phyloP scores from a whole-genome alignment of 2,329 filamentous ascomycete species.

The Dactylellina drechsleri region DNA sequence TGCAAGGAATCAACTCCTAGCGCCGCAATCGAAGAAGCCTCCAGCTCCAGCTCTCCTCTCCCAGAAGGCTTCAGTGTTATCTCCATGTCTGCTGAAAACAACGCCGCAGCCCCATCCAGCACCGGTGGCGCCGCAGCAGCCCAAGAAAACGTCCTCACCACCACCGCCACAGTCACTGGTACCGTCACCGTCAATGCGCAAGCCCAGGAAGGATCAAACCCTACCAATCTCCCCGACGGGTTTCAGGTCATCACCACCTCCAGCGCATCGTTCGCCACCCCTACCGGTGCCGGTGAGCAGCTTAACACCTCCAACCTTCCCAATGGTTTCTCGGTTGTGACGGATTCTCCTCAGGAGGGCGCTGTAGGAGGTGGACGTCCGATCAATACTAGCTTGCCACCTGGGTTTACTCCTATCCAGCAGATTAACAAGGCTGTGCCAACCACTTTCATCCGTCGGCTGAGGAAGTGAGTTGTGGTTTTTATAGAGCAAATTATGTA shows the following conservation, averaged over 20 bases:
- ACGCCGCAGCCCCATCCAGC: background rate
- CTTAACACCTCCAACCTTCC: constrained; percentile 15
- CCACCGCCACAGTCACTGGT: background rate
- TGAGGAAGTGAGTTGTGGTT: no score
- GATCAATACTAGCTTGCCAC: constrained; percentile 12
- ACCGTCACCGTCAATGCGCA: background rate
- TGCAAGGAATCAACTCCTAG: background rate
- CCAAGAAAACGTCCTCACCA: background rate
- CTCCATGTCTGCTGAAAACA: constrained; percentile 5
- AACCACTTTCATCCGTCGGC: no score
- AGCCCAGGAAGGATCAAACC: background rate
- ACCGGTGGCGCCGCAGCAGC: background rate
- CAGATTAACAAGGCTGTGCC: no score
- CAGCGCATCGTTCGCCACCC: background rate
- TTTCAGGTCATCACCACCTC: constrained; percentile 16
- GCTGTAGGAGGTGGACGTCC: background rate
- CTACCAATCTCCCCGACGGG: constrained; percentile 14
- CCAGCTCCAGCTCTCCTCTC: background rate
- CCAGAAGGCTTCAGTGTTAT: constrained; percentile 39
- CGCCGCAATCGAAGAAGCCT: background rate
- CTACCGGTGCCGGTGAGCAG: background rate
- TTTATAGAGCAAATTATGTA: no score
- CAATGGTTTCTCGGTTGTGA: constrained; percentile 19
- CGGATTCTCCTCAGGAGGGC: background rate
- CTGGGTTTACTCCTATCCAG: background rate